Evolutionary conservation across 2,329 filamentous ascomycete species (phyloP).

Genomic region (Colletotrichum tabaci): DNA sequence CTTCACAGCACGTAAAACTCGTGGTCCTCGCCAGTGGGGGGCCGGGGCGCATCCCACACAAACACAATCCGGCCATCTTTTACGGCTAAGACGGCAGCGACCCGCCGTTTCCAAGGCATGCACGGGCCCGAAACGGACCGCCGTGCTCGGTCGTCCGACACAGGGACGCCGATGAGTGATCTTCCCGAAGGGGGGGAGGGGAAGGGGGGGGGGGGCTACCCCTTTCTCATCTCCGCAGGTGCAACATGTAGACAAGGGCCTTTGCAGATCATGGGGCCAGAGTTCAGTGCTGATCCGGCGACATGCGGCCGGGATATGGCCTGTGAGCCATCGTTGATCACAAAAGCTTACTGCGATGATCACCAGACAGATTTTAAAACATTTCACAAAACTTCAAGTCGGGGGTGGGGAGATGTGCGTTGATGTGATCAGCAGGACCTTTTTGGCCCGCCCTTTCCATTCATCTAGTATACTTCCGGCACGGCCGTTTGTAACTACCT

Average conservation of each 20-base stretch:
- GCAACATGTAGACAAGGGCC: not conserved
- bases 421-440: conserved; percentile 27
- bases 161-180: too few relatives aligned
- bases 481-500: conserved; percentile 23
- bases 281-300: not conserved
- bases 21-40: too few relatives aligned
- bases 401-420: too few relatives aligned
- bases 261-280: not conserved
- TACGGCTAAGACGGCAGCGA: too few relatives aligned
- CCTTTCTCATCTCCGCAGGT: not conserved
- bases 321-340: not conserved
- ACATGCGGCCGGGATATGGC: not conserved
- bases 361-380: not conserved
- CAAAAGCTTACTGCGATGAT: not conserved
- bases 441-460: conserved; percentile 34
- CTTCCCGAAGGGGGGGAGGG: too few relatives aligned
- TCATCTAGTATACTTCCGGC: conserved; percentile 31
- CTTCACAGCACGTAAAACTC: too few relatives aligned
- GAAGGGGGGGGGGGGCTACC: not conserved
- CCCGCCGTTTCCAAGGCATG: too few relatives aligned
- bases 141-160: too few relatives aligned
- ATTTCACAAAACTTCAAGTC: not conserved
- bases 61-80: too few relatives aligned
- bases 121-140: too few relatives aligned
- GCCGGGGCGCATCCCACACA: too few relatives aligned